Evolutionary conservation across 495 filamentous ascomycete species (phyloP).

Genomic region (Evansstolkia leycettana): DNA sequence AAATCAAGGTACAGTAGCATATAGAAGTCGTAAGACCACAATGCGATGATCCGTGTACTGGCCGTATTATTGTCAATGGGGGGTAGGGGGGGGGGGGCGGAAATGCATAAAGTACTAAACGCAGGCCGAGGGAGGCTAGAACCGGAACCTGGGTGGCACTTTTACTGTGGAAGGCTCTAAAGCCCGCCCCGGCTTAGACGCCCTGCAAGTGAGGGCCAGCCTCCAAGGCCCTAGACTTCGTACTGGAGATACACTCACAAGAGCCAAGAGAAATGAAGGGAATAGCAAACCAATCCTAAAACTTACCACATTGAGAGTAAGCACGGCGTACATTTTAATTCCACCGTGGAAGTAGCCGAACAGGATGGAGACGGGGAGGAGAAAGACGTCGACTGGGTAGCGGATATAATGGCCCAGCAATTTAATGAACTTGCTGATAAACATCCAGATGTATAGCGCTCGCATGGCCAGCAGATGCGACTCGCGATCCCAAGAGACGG

Average conservation of each 20-base stretch:
- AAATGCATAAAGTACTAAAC: no score
- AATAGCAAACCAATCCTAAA: slow-evolving; percentile 4
- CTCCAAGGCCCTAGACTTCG: slow-evolving; percentile 1
- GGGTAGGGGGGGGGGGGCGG: no score
- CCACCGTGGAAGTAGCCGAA: slow-evolving; percentile 70
- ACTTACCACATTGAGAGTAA: slow-evolving; percentile 60
- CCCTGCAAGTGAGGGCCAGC: no score
- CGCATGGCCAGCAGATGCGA: slow-evolving; percentile 32
- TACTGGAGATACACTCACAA: neutral
- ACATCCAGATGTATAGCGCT: slow-evolving; percentile 45
- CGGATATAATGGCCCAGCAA: slow-evolving; percentile 59
- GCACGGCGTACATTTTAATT: slow-evolving; percentile 64
- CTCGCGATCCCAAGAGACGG: slow-evolving; percentile 27
- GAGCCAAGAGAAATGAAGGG: slow-evolving; percentile 1
- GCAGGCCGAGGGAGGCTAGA: neutral
- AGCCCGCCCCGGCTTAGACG: neutral
- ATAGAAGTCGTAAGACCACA: no score
- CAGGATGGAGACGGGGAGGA: slow-evolving; percentile 59
- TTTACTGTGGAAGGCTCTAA: neutral
- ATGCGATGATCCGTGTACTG: no score
- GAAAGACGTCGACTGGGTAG: slow-evolving; percentile 55
- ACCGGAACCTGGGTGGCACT: neutral
- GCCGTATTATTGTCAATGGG: no score
- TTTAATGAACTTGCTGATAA: slow-evolving; percentile 69
- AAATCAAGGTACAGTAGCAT: no score